Conservation (phyloP, 1,284 basidiomycete species). For the Cryptococcus sp. region DNA sequence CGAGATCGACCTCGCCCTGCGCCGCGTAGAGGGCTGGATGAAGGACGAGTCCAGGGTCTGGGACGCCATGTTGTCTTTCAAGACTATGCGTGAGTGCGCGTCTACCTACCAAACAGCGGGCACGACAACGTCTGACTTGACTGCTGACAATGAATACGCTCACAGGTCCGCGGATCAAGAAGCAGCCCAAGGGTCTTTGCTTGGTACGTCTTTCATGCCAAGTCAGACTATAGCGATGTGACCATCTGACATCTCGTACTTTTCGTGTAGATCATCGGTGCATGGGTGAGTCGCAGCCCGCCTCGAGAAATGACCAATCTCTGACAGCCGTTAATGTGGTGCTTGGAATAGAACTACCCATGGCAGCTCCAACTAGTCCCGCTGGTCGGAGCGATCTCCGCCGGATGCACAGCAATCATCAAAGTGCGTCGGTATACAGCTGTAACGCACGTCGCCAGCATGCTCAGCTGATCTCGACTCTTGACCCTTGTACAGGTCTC, state of each 20-base stretch:
- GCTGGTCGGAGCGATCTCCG: conserved; percentile 74
- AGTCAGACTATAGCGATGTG: not conserved
- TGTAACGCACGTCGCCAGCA: not conserved
- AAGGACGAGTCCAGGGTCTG: conserved; percentile 66
- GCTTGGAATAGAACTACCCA: conserved; percentile 59
- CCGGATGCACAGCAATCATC: conserved; percentile 71
- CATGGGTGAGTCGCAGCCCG: conserved; percentile 36
- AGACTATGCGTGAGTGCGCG: conserved; percentile 39
- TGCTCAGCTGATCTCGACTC: no score
- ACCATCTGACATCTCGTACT: not conserved
- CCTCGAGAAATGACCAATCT: not conserved
- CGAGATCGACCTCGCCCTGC: conserved; percentile 67
- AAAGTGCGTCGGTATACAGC: conserved; percentile 57
- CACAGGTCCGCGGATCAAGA: conserved; percentile 67
- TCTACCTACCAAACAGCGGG: not conserved
- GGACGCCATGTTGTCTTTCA: conserved; percentile 50
- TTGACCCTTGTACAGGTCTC: conserved; percentile 58
- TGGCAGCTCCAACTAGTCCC: conserved; percentile 59
- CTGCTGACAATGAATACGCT: conserved; percentile 26
- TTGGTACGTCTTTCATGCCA: conserved; percentile 56
- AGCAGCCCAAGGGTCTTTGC: conserved; percentile 74
- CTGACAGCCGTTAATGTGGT: not conserved
- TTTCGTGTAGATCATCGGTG: conserved; percentile 41
- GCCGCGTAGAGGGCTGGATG: conserved; percentile 73
- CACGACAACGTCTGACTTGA: not conserved